Conservation (phyloP, 345 rosid genomes). For the Salix exigua region DNA sequence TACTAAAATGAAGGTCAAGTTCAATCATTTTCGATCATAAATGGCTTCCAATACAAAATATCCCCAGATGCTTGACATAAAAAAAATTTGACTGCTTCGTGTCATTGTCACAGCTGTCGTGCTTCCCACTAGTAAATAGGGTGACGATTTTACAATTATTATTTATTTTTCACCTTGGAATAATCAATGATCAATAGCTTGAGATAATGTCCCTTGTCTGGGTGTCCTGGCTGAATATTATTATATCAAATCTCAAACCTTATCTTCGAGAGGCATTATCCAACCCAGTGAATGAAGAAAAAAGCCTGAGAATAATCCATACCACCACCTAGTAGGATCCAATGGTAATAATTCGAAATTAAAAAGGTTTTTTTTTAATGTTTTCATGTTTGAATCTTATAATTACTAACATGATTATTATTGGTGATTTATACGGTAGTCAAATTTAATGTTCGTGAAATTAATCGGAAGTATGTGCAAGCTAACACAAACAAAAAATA, state of each 20-base stretch:
- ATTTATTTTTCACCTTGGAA: not conserved
- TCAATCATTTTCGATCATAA: constrained; percentile 19
- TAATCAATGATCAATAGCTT: not conserved
- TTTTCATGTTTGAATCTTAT: too few relatives aligned
- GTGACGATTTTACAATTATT: not conserved
- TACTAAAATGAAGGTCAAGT: constrained; percentile 2
- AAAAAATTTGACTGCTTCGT: not conserved
- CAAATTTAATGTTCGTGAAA: too few relatives aligned
- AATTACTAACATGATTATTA: too few relatives aligned
- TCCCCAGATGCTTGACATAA: not conserved
- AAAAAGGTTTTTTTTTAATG: too few relatives aligned
- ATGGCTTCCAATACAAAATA: not conserved
- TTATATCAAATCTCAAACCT: not conserved
- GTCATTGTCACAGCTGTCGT: constrained; percentile 3
- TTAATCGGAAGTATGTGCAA: accelerated
- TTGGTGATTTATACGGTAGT: accelerated
- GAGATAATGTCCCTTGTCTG: not conserved
- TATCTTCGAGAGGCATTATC: not conserved
- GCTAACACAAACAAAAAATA: accelerated
- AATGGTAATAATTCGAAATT: too few relatives aligned
- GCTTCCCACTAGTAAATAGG: not conserved
- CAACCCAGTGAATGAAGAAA: not conserved
- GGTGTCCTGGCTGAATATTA: not conserved
- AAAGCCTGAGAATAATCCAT: too few relatives aligned
- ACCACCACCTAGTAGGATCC: too few relatives aligned